Evolutionary conservation across 2,329 filamentous ascomycete species (phyloP), one percentile per base, ranked within the genome.

Genomic region (Elsinoe australis): DNA sequence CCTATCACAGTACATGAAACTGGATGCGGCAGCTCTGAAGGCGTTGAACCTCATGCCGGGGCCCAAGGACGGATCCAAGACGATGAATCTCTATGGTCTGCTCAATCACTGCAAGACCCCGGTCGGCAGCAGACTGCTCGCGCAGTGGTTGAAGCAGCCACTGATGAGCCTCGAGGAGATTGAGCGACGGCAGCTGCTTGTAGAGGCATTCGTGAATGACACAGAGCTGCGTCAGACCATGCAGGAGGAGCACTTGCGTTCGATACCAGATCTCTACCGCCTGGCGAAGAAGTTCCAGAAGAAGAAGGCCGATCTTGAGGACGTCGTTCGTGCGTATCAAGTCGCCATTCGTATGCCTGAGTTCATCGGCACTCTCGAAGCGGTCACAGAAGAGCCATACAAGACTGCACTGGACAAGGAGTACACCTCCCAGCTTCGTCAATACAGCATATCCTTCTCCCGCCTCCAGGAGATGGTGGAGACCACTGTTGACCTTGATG

Each of bases 91-190:
- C 46, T 98, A 86, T 58, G 92, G 92, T 0, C 71, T 98, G 14
- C 73, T 98, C 33, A 96, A 98, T 59, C 89, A 96, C 65, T 98
- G 92, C 80, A 96, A 95, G 66, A 98, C 92, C 1, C 87, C 92
- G 0, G 82, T 94, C 1, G 92, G 92, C 10, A 94, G 89, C 59
- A 78, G 94, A 39, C 66, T 98, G 50, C 72, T 98, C 22, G 83
- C 90, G 1, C 94, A 98, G 62, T 98, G 92, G 92, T 72, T 98
- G 47, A 98, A 98, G 67, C 92, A 98, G 64, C 92, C 92, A 0
- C 70, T 98, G 31, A 98, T 98, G 92, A 87, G 78, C 68, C 80
- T 87, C 53, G 73, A 76, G 2, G 89, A 94, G 50, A 96, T 98
- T 46, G 84, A 94, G 66, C 85, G 84, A 63, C 79, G 92, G 12